These are phyloP conservation scores for Hyphopichia pseudoburtonii DNA, from an alignment of 1,139 yeast genomes.

Conservation along the genomic window DNA sequence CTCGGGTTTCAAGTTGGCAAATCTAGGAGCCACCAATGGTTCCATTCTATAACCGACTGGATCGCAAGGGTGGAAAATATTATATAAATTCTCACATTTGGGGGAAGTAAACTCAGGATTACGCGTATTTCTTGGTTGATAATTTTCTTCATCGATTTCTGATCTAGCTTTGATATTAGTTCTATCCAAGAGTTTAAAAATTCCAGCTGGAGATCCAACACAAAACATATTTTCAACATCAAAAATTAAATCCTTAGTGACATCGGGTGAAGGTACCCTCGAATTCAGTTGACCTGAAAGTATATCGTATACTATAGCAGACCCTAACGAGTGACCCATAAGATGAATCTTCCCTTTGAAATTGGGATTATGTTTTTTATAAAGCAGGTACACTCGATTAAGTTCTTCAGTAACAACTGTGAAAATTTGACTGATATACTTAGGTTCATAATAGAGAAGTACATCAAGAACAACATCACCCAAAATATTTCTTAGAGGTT, in stretches of 20 bases:
- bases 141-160: conserved; percentile 15
- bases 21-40: conserved; percentile 63
- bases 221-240: conserved; percentile 75
- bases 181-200: conserved; percentile 70
- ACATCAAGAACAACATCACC: conserved; percentile 89
- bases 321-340: conserved; percentile 90
- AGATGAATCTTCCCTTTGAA: conserved; percentile 80
- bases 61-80: conserved; percentile 84
- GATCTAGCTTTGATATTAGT: conserved; percentile 49
- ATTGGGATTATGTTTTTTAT: conserved; percentile 63
- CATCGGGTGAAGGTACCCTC: conserved; percentile 18
- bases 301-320: conserved; percentile 80
- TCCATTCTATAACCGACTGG: conserved; percentile 87
- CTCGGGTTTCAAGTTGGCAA: conserved; percentile 60
- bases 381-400: conserved; percentile 64
- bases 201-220: conserved; percentile 89
- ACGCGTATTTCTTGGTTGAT: conserved; percentile 15
- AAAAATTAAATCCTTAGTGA: conserved; percentile 51
- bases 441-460: conserved; percentile 79
- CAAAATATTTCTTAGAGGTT: conserved; percentile 70
- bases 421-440: conserved; percentile 61
- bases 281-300: conserved; percentile 55
- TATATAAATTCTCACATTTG: conserved; percentile 62
- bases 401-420: conserved; percentile 68
- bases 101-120: conserved; percentile 35